Base-by-base conservation (phyloP, 202 grass and related monocot genomes). In the Eragrostis tef region DNA sequence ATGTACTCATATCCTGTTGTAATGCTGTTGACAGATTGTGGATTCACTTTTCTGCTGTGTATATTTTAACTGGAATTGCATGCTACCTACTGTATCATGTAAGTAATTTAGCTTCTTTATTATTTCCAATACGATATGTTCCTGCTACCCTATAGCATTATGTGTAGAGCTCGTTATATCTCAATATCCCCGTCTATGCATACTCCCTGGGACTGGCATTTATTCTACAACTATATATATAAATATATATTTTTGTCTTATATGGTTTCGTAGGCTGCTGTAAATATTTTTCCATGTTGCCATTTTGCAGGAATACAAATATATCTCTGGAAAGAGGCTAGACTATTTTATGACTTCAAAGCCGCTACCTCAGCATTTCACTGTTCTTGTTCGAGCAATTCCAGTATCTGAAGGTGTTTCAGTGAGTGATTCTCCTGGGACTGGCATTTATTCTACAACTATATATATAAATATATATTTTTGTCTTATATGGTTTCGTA, bases 21-120 rank as follows among this genome's bases (percentile, higher is more conserved):
- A 68, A 57, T 63, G 43, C 79, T 75, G 75, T 80, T 86, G 10
- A 15, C 96, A 95, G 96, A 87, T 93, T 98, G 57, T 98, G 95
- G 95, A 88, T 94, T 84, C 96, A 98, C 77, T 98, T 99, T 78
- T 93, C 89, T 75, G 93, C 93, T 60, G 78, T 90, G 61, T 99
- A 98, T 83, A 71, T 93, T 59, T 81, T 99, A 74, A 99, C 93
- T 65, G 85, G 70, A 90, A 73, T 93, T 86, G 27, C 86, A 49
- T 99, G 96, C 83, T 99, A 87, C 80, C 89, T 99, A 6, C 87
- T 99, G 51, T 99, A 95, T 81, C 36, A 73, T 83, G 93, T 99
- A 90, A 95, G 93, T 88, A 70, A 82, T 49, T 85, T 68, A 78
- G 70, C 31, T 25, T 48, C n/a, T n/a, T n/a, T n/a, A n/a, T n/a